Base-by-base conservation (phyloP, 768 basidiomycete species). In the Lactifluus rugatus region DNA sequence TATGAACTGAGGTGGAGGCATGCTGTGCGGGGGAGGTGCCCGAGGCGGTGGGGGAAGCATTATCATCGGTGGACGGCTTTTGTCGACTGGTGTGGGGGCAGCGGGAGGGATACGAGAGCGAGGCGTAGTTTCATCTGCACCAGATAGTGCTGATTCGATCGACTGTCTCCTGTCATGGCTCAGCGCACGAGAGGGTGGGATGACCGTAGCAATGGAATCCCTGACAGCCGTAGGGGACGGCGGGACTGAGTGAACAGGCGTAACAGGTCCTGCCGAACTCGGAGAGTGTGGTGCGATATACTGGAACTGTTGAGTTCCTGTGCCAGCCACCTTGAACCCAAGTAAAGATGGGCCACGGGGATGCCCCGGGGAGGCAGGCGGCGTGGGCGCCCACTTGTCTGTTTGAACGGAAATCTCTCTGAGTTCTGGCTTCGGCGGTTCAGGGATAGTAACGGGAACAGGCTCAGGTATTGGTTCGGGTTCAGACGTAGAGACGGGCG, bases 1-100 rank as follows among this genome's bases (percentile, higher is more conserved):
- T 62, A 92, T 81, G 67, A 85, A 86, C 14, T 78, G 65, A 1
- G 90, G 89, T 11, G 90, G 90, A 16, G 75, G 81, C 88, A 71
- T 84, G 63, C 66, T 75, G 2, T 79, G 89, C 9, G 89, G 89
- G 0, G 89, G 87, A 52, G 79, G 74, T 56, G 81, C 81, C 6
- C 86, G 85, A 3, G 89, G 89, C 1, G 90, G 89, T 0, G 89
- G 89, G 2, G 75, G 75, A 26, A 93, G 73, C 28, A 81, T 73
- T 87, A 92, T 89, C 71, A 83, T 90, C 0, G 92, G 90, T 47
- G 92, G 93, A 53, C 81, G 82, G 17, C 86, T 80, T 74, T 86
- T 92, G 73, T 89, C 87, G 28, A 84, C 77, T 5, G 76, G 70
- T 10, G 76, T 73, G 26, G 80, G 73, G 23, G 76, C 72, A 41